phyloP scores from a whole-genome alignment of 129 eudicot genomes.

The Logfia minima region DNA sequence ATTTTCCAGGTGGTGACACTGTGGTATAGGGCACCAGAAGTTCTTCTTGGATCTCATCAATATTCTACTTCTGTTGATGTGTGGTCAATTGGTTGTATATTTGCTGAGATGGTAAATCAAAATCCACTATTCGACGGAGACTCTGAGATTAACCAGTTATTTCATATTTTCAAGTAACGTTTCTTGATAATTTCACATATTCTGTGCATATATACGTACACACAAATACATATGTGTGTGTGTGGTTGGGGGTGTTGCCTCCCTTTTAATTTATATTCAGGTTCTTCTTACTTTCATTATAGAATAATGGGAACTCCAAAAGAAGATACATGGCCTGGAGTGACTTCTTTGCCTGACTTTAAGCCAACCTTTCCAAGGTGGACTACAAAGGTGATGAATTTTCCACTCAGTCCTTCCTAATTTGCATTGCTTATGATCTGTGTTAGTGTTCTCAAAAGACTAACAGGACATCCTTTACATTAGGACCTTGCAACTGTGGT shows the following conservation, averaged over 20 bases:
- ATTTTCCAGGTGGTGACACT: conserved; percentile 73
- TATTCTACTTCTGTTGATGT: conserved; percentile 92
- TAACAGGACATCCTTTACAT: conserved; percentile 26
- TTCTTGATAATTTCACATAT: background rate
- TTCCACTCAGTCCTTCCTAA: background rate
- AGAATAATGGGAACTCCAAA: conserved; percentile 89
- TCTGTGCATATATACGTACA: background rate
- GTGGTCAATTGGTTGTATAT: conserved; percentile 97
- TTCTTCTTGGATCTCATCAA: conserved; percentile 84
- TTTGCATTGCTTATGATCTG: background rate
- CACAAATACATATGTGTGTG: background rate
- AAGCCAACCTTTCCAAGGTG: conserved; percentile 77
- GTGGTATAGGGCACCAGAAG: conserved; percentile 95
- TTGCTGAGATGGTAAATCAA: conserved; percentile 94
- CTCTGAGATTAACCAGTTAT: conserved; percentile 78
- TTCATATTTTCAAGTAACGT: conserved; percentile 73
- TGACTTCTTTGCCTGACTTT: conserved; percentile 79
- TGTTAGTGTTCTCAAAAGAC: background rate
- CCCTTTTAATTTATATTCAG: background rate
- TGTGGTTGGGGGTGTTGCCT: background rate
- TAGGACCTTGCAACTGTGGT: conserved; percentile 80
- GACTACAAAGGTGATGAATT: conserved; percentile 68
- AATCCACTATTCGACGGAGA: conserved; percentile 85
- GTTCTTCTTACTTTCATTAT: conserved; percentile 21
- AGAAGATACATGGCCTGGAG: conserved; percentile 95